Base-by-base conservation (phyloP, 2,329 filamentous ascomycete species). In the Botrytis medusae region DNA sequence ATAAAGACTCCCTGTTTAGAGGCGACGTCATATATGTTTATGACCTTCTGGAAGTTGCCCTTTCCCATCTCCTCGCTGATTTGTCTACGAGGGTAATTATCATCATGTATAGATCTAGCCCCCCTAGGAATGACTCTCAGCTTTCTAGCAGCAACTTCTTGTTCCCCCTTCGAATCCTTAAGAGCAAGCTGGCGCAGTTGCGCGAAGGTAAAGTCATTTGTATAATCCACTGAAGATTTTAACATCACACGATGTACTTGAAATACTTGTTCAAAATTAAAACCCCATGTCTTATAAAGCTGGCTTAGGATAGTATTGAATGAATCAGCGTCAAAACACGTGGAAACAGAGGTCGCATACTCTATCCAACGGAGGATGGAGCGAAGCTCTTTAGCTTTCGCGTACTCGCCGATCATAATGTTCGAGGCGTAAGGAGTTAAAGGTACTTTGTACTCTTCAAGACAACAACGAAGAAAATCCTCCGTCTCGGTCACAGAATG, bases 261-360 rank as follows among this genome's bases (percentile, higher is more conserved):
- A 40, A 72, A 75, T 9, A 76, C 34, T 44, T 81, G 75, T 14
- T 77, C 60, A 63, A 76, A 79, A 20, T 74, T 74, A 40, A 80
- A 78, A 5, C 72, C 75, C 75, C 75, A 80, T 6, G 67, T 72
- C 10, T 74, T 72, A 51, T 74, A 73, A 63, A 76, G 80, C n/a
- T 78, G 74, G 34, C 73, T 74, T 6, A 82, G 72, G 37, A 81
- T 78, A 10, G 73, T 75, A 68, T 81, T 81, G 69, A 80, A 74
- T n/a, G 78, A 78, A 10, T 74, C 69, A 4, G 79, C 69, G 62
- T 80, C 72, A 10, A 79, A 60, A 4, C 57, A 54, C 57, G 74
- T 74, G 10, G 68, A 67, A 44, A 76, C 64, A 61, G 75, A 75
- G 18, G 59, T 60, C 37, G 77, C 75, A 68, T 78, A 79, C 4